Conservation (phyloP, 257 asterid genomes). For the Solanum dulcamara region DNA sequence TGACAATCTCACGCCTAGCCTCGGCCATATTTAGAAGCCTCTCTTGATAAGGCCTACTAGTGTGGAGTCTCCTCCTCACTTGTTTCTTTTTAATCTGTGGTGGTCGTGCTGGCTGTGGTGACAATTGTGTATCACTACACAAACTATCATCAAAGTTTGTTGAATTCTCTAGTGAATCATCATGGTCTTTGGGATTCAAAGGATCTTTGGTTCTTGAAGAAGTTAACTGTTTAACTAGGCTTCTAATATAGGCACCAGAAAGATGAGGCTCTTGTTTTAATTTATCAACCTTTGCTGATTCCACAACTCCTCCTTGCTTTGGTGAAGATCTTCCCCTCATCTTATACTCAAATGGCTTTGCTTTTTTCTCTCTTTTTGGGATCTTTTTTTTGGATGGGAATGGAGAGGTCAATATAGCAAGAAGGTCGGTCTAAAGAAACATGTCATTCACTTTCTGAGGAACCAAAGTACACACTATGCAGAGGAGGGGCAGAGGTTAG, state of each 20-base stretch:
- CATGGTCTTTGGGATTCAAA: conserved; percentile 23
- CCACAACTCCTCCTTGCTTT: conserved; percentile 39
- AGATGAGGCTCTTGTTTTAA: conserved; percentile 53
- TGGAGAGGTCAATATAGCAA: conserved; percentile 20
- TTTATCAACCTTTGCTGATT: conserved; percentile 33
- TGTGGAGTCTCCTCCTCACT: conserved; percentile 82
- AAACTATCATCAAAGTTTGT: conserved; percentile 15
- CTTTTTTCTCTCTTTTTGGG: background rate
- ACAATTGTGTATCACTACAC: conserved; percentile 8
- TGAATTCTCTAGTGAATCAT: conserved; percentile 30
- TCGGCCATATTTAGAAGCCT: conserved; percentile 97
- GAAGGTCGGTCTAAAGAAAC: conserved; percentile 17
- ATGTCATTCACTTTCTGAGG: conserved; percentile 31
- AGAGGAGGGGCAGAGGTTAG: conserved; percentile 41
- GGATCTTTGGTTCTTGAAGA: conserved; percentile 68
- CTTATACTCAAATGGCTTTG: conserved; percentile 1
- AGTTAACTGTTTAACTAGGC: conserved; percentile 80
- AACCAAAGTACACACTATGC: conserved; percentile 56
- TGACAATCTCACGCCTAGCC: conserved; percentile 87
- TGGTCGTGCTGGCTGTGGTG: conserved; percentile 9
- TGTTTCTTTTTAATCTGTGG: conserved; percentile 53
- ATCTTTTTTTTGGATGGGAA: conserved; percentile 1
- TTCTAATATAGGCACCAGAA: conserved; percentile 90
- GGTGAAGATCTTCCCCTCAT: conserved; percentile 80
- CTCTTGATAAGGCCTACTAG: conserved; percentile 92